Evolutionary conservation across 1,139 yeast genomes (phyloP).

Genomic region (Yamadazyma diddensiae): DNA sequence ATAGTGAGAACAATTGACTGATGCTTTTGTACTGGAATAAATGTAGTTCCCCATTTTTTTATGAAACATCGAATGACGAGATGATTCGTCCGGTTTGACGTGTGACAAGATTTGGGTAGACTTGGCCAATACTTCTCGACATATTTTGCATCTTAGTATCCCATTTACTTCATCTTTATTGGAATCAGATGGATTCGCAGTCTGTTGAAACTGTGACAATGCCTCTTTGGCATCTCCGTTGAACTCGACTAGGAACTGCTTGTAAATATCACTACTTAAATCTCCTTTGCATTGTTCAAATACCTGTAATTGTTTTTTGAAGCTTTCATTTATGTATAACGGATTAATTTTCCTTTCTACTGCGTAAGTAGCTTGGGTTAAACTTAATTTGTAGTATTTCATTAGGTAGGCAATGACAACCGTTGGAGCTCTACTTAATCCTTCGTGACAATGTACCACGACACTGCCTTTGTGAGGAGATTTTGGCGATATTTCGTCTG

Average conservation of each 20-base stretch:
- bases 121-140: conserved; percentile 57
- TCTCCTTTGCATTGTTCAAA: conserved; percentile 41
- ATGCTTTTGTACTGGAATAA: conserved; percentile 50
- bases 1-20: conserved; percentile 69
- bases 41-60: conserved; percentile 59
- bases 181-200: neutral
- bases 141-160: conserved; percentile 60
- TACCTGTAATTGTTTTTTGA: conserved; percentile 64
- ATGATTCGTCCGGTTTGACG: conserved; percentile 55
- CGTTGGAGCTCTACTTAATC: conserved; percentile 78
- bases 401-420: conserved; percentile 75
- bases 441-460: conserved; percentile 79
- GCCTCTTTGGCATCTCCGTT: conserved; percentile 20
- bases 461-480: conserved; percentile 43
- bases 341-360: conserved; percentile 55
- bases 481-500: conserved; percentile 13
- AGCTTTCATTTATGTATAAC: conserved; percentile 64
- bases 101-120: conserved; percentile 54
- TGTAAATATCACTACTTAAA: conserved; percentile 24
- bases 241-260: conserved; percentile 24
- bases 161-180: conserved; percentile 11
- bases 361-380: conserved; percentile 67
- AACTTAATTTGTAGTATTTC: conserved; percentile 60
- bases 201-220: conserved; percentile 5
- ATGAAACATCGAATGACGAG: conserved; percentile 61